Base-by-base conservation (phyloP, 1,139 yeast species). In the Casaregolazyma lundiana region DNA sequence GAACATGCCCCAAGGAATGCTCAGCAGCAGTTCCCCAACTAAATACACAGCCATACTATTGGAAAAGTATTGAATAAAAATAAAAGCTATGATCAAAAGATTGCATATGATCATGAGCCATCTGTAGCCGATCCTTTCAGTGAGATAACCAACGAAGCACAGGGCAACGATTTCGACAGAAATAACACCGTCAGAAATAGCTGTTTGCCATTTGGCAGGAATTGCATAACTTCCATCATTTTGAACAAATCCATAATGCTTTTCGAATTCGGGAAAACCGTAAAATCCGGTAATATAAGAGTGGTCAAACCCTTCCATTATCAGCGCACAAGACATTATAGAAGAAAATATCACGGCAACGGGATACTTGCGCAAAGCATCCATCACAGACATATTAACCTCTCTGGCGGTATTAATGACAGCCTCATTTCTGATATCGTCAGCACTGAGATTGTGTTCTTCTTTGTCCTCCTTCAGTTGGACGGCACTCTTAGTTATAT, bases 241-340 rank as follows among this genome's bases (percentile, higher is more conserved):
- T 4, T 19, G 20, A 2, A 17, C 32, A 17, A 17, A 29, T 9
- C 50, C 50, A 24, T 20, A 47, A 9, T 32, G 29, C 24, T 41
- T 22, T 24, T 38, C 36, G 24, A 47, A 47, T 2, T 19, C 40
- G 2, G 50, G 44, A 15, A 41, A 47, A 11, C 44, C 50, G 30
- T 35, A 35, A 18, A 73, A 64, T 3, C 65, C 60, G 35, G 58
- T 53, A 46, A 72, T 56, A 44, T 72, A 61, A 35, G 59, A 58
- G 36, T 62, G 55, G 50, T 73, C 77, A 55, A 70, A 73, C 34
- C 77, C 77, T 51, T 70, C 76, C 76, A 71, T 72, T 45, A 72
- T 56, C 43, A 73, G 59, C 32, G 70, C 67, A 13, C 65, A 53
- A 1, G 73, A 68, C 49, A 72, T 57, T 24, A 70, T 52, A 34